These are phyloP conservation scores for Phialophora macrospora DNA, from an alignment of 2,329 filamentous ascomycete species.

Conservation along the genomic window DNA sequence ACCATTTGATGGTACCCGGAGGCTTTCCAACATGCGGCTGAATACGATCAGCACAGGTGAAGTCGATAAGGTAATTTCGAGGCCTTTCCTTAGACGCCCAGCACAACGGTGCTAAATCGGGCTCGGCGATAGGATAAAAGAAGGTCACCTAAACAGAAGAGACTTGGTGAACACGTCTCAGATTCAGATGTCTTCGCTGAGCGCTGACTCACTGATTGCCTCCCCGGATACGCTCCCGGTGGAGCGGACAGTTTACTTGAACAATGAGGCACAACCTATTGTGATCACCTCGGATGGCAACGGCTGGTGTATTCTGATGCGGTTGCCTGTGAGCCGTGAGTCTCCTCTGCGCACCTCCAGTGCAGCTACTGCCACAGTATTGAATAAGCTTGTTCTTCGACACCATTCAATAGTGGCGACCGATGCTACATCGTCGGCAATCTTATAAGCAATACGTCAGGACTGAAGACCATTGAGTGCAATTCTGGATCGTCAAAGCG, in stretches of 20 bases:
- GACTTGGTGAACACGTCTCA: too few relatives aligned
- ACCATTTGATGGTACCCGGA: not conserved
- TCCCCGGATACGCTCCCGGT: not conserved
- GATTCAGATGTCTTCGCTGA: not conserved
- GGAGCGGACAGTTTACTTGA: not conserved
- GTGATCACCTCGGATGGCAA: not conserved
- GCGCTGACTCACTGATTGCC: not conserved
- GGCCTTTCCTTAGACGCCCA: not conserved
- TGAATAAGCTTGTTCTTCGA: slow-evolving; percentile 17
- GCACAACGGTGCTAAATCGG: not conserved
- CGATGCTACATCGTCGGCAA: slow-evolving; percentile 11
- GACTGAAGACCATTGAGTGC: not conserved
- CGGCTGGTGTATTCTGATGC: slow-evolving; percentile 17
- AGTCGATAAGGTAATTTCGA: not conserved
- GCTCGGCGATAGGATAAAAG: not conserved
- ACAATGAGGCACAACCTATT: not conserved
- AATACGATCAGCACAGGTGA: not conserved
- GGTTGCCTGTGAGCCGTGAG: slow-evolving; percentile 19
- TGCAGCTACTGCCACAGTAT: not conserved
- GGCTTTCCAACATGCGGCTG: not conserved
- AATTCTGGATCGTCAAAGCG: not conserved
- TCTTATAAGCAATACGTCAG: slow-evolving; percentile 13
- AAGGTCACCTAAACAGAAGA: not conserved
- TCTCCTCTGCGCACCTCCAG: not conserved
- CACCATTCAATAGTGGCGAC: slow-evolving; percentile 13